A percentile compares a stretch with the other conserved stretches of the same genome.
Conservation (phyloP, 371 early-diverging fungal species). For the Mortierella sp. region DNA sequence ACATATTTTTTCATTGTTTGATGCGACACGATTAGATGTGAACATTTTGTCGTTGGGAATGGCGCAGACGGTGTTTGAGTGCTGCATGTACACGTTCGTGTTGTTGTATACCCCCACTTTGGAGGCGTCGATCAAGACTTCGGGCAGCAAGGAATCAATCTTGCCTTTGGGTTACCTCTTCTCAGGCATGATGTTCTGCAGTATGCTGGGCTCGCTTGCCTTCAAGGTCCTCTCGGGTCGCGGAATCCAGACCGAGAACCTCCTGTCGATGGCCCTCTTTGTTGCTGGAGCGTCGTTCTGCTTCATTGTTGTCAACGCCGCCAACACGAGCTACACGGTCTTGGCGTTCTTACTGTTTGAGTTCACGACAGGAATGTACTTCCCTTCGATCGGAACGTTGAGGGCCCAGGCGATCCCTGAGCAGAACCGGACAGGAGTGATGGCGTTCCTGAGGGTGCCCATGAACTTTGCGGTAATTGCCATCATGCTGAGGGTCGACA, state of each 20-base stretch:
- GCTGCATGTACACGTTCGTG: slow-evolving; percentile 88
- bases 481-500: slow-evolving; percentile 71
- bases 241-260: slow-evolving; percentile 31
- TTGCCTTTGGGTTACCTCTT: slow-evolving; percentile 75
- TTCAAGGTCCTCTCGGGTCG: slow-evolving; percentile 64
- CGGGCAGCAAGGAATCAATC: slow-evolving; percentile 5
- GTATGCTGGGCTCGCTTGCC: slow-evolving; percentile 78
- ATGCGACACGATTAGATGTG: slow-evolving; percentile 58
- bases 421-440: slow-evolving; percentile 79
- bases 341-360: slow-evolving; percentile 72
- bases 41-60: slow-evolving; percentile 75
- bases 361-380: slow-evolving; percentile 81
- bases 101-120: slow-evolving; percentile 81
- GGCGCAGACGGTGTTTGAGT: slow-evolving; percentile 83
- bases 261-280: slow-evolving; percentile 40
- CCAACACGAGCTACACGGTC: slow-evolving; percentile 39
- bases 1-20: neutral
- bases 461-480: slow-evolving; percentile 83
- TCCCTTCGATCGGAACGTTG: slow-evolving; percentile 77
- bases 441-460: slow-evolving; percentile 83
- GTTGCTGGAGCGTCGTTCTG: slow-evolving; percentile 46
- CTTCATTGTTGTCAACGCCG: slow-evolving; percentile 29
- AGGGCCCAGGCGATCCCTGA: slow-evolving; percentile 80
- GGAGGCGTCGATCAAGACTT: slow-evolving; percentile 59
- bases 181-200: slow-evolving; percentile 81